These are phyloP conservation scores for Colletotrichum limetticola DNA, from an alignment of 2,329 filamentous ascomycete species.

Conservation along the genomic window DNA sequence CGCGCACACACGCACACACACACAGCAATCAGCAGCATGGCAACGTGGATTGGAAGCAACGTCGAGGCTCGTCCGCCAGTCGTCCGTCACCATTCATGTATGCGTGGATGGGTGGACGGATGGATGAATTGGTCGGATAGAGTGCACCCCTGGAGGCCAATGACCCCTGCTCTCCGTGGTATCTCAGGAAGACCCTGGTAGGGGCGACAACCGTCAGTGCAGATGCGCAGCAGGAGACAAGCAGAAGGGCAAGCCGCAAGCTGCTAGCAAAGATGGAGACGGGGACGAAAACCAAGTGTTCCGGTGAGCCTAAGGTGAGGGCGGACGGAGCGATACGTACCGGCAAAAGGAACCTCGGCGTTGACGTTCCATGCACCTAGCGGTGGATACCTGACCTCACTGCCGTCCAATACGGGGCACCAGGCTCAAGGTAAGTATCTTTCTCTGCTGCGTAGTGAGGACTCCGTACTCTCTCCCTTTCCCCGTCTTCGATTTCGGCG, in stretches of 20 bases:
- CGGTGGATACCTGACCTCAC: constrained; percentile 4
- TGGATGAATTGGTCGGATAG: constrained; percentile 9
- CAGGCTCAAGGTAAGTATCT: background rate
- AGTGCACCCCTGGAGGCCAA: constrained; percentile 19
- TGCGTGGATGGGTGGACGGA: constrained; percentile 2
- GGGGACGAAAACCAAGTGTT: constrained; percentile 20
- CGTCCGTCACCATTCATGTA: background rate
- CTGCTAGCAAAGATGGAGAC: constrained; percentile 17
- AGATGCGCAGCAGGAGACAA: constrained; percentile 12
- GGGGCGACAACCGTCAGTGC: constrained; percentile 10
- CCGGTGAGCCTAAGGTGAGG: constrained; percentile 32
- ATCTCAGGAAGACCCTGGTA: constrained; percentile 23
- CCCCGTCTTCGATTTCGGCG: background rate
- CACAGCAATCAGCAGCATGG: constrained; percentile 17
- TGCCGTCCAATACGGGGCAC: background rate
- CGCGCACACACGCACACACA: too few species aligned
- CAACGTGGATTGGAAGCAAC: constrained; percentile 4
- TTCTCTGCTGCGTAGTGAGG: background rate
- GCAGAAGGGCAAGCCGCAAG: constrained; percentile 8
- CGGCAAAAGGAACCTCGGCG: background rate
- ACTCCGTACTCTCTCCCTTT: background rate
- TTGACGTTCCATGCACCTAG: background rate
- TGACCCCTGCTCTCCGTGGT: constrained; percentile 12
- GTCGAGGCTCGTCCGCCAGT: background rate
- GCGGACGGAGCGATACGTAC: constrained; percentile 11